phyloP scores from a whole-genome alignment of 306 rosid species.

The Cucumis melo region DNA sequence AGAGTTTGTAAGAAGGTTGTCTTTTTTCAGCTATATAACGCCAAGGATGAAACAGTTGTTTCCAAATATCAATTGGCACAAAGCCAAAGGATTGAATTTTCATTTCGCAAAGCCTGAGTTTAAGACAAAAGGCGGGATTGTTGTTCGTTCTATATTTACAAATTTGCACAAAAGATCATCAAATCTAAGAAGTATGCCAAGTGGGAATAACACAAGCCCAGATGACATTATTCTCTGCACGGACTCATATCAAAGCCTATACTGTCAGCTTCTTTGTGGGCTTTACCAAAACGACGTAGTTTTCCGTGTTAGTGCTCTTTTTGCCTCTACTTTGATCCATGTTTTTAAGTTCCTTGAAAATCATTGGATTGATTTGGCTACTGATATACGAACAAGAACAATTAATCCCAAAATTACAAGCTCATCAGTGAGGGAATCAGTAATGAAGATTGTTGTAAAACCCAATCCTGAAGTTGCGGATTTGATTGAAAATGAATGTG shows the following conservation, averaged over 20 bases:
- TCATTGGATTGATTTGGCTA: constrained; percentile 28
- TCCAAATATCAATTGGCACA: constrained; percentile 21
- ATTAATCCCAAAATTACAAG: constrained; percentile 19
- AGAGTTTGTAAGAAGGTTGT: constrained; percentile 24
- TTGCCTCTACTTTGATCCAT: constrained; percentile 39
- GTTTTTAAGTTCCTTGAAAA: constrained; percentile 25
- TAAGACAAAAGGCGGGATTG: constrained; percentile 34
- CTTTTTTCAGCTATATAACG: constrained; percentile 32
- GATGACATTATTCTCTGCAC: constrained; percentile 36
- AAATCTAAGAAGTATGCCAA: constrained; percentile 14
- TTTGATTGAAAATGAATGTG: constrained; percentile 33
- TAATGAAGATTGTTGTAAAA: constrained; percentile 17
- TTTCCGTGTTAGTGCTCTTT: constrained; percentile 47
- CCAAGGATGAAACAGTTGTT: constrained; percentile 41
- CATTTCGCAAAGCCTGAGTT: constrained; percentile 33
- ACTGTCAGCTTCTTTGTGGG: constrained; percentile 56
- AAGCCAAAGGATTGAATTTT: constrained; percentile 52
- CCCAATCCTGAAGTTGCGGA: constrained; percentile 34
- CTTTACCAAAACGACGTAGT: constrained; percentile 29
- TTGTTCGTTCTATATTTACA: constrained; percentile 34
- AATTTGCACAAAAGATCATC: constrained; percentile 45
- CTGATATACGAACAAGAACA: constrained; percentile 30
- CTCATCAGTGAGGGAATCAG: constrained; percentile 24
- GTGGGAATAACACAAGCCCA: constrained; percentile 43
- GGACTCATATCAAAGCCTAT: constrained; percentile 50